Percentiles rank a stretch among this genome's conserved stretches.
These are phyloP conservation scores for Polyrhizophydium stewartii DNA, from an alignment of 371 early-diverging fungal genomes.

Conservation along the genomic window DNA sequence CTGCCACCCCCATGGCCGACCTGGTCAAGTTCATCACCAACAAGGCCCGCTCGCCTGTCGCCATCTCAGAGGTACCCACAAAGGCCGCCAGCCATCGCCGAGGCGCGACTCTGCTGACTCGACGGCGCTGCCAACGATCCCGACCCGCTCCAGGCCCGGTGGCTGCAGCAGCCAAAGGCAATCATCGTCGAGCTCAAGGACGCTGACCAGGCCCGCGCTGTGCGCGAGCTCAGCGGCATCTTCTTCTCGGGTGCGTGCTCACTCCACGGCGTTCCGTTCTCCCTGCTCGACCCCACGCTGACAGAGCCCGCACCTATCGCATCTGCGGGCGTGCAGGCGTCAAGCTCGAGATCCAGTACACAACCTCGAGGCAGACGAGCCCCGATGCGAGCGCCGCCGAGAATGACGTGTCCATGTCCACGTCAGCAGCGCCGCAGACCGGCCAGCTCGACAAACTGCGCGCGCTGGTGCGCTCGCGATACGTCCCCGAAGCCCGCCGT, in stretches of 20 bases:
- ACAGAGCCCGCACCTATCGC: background rate
- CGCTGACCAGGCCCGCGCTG: background rate
- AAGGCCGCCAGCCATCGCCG: background rate
- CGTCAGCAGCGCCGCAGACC: background rate
- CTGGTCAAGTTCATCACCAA: background rate
- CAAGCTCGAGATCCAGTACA: background rate
- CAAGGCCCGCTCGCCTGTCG: background rate
- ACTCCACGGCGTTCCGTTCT: background rate
- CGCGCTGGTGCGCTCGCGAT: conserved; percentile 41
- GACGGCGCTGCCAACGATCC: no score
- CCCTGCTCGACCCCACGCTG: background rate
- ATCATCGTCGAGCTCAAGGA: background rate
- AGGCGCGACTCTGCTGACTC: background rate
- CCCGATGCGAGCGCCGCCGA: background rate
- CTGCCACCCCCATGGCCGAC: background rate
- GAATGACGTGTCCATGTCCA: background rate
- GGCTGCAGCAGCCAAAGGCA: background rate
- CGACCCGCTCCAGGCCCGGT: no score
- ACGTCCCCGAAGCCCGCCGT: conserved; percentile 36
- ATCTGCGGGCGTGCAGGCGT: background rate
- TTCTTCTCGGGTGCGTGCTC: no score
- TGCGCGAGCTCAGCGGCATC: no score
- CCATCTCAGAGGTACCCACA: background rate
- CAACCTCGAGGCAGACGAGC: background rate
- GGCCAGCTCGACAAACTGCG: background rate